Percentiles rank a stretch among this genome's conserved stretches.
phyloP scores from a whole-genome alignment of 495 filamentous ascomycete genomes.

The Penicillium ucsense region DNA sequence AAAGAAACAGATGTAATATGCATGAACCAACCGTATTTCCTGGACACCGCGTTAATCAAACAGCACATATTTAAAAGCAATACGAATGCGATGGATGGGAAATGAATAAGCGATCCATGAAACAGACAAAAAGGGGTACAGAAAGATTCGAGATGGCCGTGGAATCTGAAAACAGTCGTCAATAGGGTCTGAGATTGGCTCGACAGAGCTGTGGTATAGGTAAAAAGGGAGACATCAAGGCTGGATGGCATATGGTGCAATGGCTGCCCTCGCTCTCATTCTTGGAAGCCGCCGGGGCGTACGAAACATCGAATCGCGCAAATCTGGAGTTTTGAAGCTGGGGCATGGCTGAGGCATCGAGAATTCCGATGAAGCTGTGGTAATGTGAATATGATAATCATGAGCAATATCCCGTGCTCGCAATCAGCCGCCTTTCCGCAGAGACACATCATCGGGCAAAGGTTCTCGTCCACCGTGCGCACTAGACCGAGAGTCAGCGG shows the following conservation, averaged over 20 bases:
- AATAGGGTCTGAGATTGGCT: neutral
- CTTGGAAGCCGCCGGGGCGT: neutral
- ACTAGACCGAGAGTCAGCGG: slow-evolving; percentile 20
- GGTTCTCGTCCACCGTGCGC: slow-evolving; percentile 25
- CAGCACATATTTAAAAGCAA: too few relatives aligned
- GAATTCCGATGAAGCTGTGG: too few relatives aligned
- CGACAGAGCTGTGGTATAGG: neutral
- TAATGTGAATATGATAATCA: too few relatives aligned
- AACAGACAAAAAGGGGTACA: slow-evolving; percentile 3
- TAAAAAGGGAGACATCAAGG: neutral
- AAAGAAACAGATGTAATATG: neutral
- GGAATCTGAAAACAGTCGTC: slow-evolving; percentile 2
- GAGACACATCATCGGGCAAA: slow-evolving; percentile 37
- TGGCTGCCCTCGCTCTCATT: neutral
- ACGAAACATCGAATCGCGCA: too few relatives aligned
- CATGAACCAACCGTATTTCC: too few relatives aligned
- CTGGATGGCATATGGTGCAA: neutral
- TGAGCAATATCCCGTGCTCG: too few relatives aligned
- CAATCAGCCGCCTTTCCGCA: slow-evolving; percentile 41
- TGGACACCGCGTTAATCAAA: too few relatives aligned
- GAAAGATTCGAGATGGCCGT: slow-evolving; percentile 8
- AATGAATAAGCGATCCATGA: too few relatives aligned
- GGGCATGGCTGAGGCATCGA: too few relatives aligned
- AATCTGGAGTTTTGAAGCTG: too few relatives aligned
- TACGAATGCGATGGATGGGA: too few relatives aligned